Evolutionary conservation across 306 rosid genomes (phyloP), one percentile per base, ranked within the genome.

Genomic region (Comarum palustre): DNA sequence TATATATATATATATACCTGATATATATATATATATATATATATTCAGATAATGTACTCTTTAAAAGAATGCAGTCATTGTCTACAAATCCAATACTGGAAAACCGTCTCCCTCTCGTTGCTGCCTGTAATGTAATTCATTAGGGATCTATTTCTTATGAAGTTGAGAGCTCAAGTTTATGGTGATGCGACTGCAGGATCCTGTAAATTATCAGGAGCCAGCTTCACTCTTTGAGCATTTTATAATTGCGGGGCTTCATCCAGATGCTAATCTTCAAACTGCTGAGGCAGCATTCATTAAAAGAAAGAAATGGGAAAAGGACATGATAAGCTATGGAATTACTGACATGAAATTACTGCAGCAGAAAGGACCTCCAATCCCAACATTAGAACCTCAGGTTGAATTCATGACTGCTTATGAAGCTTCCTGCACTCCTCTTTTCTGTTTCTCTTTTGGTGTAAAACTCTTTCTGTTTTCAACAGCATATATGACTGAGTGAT

Each of bases 301-400:
- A 78, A 91, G 87, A 80, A 94, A 89, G 84, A 85, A 80, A 79
- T 81, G 90, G 97, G 84, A 90, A 84, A 82, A 65, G 36, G 88
- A 86, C 66, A 82, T 69, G 83, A 79, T 59, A 83, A 86, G 69
- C 27, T 61, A 73, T 77, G 91, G 86, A 29, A 39, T 72, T 68
- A 25, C 66, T 47, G 90, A 93, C 74, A 71, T 32, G 75, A 83
- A 47, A 81, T 71, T 19, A 85, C 66, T 41, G 62, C 85, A 83
- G 84, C 83, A 84, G 72, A 82, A 74, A 65, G 89, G 72, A 71
- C 87, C 94, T 50, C 59, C 78, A 24, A 68, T 57, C 66, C 91
- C 98, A 66, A 63, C 43, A 34, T 73, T 94, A 89, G 98, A 93
- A 77, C 96, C 98, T 86, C 97, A 93, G 96, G 98, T 93, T 76